Conservation (phyloP, 2,329 filamentous ascomycete genomes). For the Phaeosphaeria sp. region DNA sequence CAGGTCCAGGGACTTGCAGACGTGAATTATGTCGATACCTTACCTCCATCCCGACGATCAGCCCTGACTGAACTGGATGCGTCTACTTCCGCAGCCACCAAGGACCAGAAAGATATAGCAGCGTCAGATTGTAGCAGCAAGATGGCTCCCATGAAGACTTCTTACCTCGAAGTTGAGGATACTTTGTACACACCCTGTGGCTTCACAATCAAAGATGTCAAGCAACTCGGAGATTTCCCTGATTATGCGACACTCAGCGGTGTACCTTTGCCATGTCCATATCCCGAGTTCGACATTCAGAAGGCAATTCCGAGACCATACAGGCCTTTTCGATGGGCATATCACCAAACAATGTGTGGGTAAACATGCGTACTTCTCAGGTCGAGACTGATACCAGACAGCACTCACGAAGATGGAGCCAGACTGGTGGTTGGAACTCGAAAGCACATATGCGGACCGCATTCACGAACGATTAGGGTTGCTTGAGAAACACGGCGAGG, state of each 20-base stretch:
- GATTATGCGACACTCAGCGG: conserved; percentile 79
- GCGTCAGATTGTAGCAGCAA: conserved; percentile 29
- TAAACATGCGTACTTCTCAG: conserved; percentile 21
- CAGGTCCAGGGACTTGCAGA: conserved; percentile 37
- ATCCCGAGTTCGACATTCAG: conserved; percentile 70
- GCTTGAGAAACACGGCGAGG: conserved; percentile 66
- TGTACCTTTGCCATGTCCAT: conserved; percentile 72
- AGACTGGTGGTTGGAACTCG: conserved; percentile 90
- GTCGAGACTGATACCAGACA: conserved; percentile 43
- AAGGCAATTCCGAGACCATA: conserved; percentile 77
- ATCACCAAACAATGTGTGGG: conserved; percentile 92
- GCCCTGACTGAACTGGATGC: conserved; percentile 47
- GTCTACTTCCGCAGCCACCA: conserved; percentile 31
- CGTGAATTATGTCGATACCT: conserved; percentile 51
- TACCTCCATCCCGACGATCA: conserved; percentile 62
- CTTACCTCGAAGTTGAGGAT: conserved; percentile 34
- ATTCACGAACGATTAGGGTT: conserved; percentile 73
- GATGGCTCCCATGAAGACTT: conserved; percentile 32
- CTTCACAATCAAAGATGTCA: conserved; percentile 74
- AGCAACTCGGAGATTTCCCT: conserved; percentile 75
- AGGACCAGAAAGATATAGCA: conserved; percentile 29
- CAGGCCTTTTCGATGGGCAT: conserved; percentile 81
- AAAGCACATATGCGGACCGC: conserved; percentile 71
- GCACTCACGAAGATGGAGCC: conserved; percentile 79
- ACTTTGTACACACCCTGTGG: conserved; percentile 68